Conservation (phyloP, 2,329 filamentous ascomycete genomes). For the Rhinocladiella mackenziei region DNA sequence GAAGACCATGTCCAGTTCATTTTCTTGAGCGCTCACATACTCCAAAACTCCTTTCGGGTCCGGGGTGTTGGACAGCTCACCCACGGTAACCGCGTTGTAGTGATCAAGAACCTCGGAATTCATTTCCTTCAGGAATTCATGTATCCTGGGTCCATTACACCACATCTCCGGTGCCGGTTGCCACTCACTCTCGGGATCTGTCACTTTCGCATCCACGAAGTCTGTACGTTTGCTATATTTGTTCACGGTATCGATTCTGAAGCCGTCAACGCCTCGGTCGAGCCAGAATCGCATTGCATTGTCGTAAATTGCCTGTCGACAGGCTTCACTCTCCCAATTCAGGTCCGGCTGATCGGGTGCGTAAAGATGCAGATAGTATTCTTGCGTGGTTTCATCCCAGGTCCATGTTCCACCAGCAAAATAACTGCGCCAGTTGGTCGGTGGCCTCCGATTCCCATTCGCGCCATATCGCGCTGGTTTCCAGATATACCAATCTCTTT, state of each 20-base stretch:
- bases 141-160: slow-evolving; percentile 54
- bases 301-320: slow-evolving; percentile 61
- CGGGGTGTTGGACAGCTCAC: slow-evolving; percentile 51
- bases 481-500: slow-evolving; percentile 65
- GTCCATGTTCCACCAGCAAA: slow-evolving; percentile 33
- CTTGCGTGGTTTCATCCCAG: slow-evolving; percentile 16
- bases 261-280: slow-evolving; percentile 63
- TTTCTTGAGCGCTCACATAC: slow-evolving; percentile 44
- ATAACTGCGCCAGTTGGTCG: slow-evolving; percentile 52
- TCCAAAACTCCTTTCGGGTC: slow-evolving; percentile 47
- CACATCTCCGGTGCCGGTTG: slow-evolving; percentile 38
- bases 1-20: slow-evolving; percentile 67
- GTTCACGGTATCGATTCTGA: slow-evolving; percentile 53
- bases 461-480: slow-evolving; percentile 51
- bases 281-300: slow-evolving; percentile 71
- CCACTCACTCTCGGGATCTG: slow-evolving; percentile 43
- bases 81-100: slow-evolving; percentile 57
- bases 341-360: slow-evolving; percentile 68
- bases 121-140: slow-evolving; percentile 55
- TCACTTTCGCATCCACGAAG: slow-evolving; percentile 42
- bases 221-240: slow-evolving; percentile 19
- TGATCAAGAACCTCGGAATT: slow-evolving; percentile 50
- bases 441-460: slow-evolving; percentile 52
- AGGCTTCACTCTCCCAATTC: slow-evolving; percentile 68
- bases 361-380: slow-evolving; percentile 69